phyloP scores from a whole-genome alignment of 106 monocot species.

The Allium sativum region DNA sequence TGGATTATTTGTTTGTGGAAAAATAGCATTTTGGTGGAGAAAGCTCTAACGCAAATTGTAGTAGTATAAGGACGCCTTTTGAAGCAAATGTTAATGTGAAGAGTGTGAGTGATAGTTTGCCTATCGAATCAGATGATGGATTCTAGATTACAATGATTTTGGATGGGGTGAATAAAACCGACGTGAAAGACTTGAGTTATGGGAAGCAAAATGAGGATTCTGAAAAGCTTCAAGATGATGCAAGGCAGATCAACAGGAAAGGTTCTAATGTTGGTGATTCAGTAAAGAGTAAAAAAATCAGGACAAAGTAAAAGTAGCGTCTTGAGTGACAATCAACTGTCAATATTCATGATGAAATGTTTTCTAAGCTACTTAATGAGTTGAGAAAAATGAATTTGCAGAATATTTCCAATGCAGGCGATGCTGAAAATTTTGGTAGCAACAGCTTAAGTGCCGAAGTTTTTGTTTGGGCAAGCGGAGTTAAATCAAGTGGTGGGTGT shows the following conservation, averaged over 20 bases:
- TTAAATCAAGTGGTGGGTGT: not conserved
- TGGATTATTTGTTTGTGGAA: constrained; percentile 7
- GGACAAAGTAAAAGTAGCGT: not conserved
- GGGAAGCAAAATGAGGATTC: constrained; percentile 1
- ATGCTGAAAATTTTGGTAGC: not conserved
- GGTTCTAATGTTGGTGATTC: not conserved
- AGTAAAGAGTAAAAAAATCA: not conserved
- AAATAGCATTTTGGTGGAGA: no score
- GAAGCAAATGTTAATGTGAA: no score
- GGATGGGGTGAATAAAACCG: not conserved
- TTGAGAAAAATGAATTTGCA: constrained; percentile 36
- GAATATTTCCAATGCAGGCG: not conserved
- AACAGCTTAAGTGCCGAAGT: not conserved
- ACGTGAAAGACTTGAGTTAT: not conserved
- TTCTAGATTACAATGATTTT: not conserved
- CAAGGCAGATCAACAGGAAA: constrained; percentile 1
- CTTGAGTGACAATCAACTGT: not conserved
- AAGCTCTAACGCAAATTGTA: not conserved
- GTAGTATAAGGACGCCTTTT: not conserved
- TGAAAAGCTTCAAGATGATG: constrained; percentile 4
- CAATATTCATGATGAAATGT: constrained; percentile 2
- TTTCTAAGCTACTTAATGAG: constrained; percentile 30
- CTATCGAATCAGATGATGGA: constrained; percentile 1
- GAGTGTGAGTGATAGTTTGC: not conserved
- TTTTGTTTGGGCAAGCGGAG: not conserved